A percentile compares a stretch with the other conserved stretches of the same genome.
phyloP scores from a whole-genome alignment of 495 filamentous ascomycete genomes.

The Bryoglossum gracile region DNA sequence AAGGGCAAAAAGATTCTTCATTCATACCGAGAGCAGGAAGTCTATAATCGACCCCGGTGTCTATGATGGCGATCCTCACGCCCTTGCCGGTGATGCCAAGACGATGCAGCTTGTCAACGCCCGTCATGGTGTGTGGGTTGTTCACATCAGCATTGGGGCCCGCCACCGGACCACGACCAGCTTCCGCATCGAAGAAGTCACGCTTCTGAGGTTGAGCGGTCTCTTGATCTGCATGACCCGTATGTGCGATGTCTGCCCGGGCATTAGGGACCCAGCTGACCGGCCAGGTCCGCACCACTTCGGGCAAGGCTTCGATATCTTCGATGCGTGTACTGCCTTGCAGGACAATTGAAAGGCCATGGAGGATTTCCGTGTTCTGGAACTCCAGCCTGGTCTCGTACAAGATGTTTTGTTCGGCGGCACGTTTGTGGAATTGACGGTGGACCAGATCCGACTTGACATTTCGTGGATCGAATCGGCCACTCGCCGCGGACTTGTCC shows the following conservation, averaged over 20 bases:
- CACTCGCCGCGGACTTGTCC: no score
- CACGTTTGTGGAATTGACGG: not conserved
- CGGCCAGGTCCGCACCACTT: no score
- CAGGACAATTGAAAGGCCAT: not conserved
- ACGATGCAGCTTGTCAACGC: constrained; percentile 28
- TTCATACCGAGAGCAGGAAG: constrained; percentile 42
- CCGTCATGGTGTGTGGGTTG: no score
- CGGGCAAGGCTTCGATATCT: not conserved
- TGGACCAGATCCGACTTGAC: no score
- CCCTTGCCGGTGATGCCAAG: constrained; percentile 29
- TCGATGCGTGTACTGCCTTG: not conserved
- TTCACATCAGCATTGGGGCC: no score
- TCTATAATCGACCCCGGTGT: constrained; percentile 42
- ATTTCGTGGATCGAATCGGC: no score
- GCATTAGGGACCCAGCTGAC: no score
- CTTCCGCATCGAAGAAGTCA: not conserved
- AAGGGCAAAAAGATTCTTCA: no score
- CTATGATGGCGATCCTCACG: constrained; percentile 32
- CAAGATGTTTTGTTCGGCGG: not conserved
- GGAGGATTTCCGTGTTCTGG: not conserved
- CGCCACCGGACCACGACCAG: no score
- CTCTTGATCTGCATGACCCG: not conserved
- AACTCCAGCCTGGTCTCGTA: not conserved
- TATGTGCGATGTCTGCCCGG: not conserved
- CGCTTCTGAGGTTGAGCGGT: not conserved